Base-by-base conservation (phyloP, 495 filamentous ascomycete species). In the Penicillium canariense region DNA sequence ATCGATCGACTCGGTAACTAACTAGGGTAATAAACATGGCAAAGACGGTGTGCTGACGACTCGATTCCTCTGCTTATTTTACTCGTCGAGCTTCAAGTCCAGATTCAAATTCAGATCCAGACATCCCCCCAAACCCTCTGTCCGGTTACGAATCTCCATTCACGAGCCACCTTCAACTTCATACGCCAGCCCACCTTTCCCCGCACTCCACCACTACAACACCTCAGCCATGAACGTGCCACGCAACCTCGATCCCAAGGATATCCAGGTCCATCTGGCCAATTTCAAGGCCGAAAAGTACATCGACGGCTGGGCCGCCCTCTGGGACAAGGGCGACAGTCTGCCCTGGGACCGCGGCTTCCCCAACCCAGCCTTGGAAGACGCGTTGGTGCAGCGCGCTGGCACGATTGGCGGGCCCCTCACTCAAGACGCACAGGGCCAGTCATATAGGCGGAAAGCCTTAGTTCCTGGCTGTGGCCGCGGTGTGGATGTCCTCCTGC, bases 401-500 rank as follows among this genome's bases (percentile, higher is more conserved):
- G 66, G 66, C 39, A 71, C 80, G 22, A 68, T 87, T 52, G 79
- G 75, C 42, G 58, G 68, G 3, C 67, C 76, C 4, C 56, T 68
- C 23, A 65, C 43, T 5, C 25, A 64, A 25, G 69, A 70, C 26
- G 56, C 56, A 17, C 49, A 57, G 11, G 60, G 63, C 12, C 57
- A 61, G 11, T 52, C 45, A 22, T 62, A 58, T 34, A 63, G 70
- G 22, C 78, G 77, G 30, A 81, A 67, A 40, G 85, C 82, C 5
- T 64, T 88, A 9, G 81, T 89, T 7, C 83, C 85, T 0, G 90
- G 90, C 5, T 94, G 90, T 65, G 90, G 89, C 2, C 76, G 83
- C 35, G 90, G 88, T 3, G 82, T 90, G 62, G 88, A 91, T 69
- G 84, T 88, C 5, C 71, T 89, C 27, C 72, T 91, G 34, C 75